Evolutionary conservation across 306 rosid genomes (phyloP).

Genomic region (Carpinus fangiana): DNA sequence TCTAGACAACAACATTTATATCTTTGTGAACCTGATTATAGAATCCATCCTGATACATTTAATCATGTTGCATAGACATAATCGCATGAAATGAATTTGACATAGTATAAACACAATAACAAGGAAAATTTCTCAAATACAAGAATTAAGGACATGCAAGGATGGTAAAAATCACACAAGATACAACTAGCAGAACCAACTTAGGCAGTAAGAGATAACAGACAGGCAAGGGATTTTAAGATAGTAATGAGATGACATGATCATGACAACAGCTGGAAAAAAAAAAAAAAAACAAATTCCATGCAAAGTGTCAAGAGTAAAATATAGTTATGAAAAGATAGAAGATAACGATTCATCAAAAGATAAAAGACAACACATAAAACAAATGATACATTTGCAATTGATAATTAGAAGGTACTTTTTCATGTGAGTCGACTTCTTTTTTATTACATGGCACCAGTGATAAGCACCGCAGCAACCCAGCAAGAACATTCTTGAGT

Average conservation of each 20-base stretch:
- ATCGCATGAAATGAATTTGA: background rate
- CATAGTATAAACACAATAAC: background rate
- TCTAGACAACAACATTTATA: background rate
- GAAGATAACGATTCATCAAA: background rate
- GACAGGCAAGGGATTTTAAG: background rate
- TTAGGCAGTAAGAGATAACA: background rate
- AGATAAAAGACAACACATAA: conserved; percentile 5
- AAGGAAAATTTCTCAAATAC: background rate
- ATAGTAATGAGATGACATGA: background rate
- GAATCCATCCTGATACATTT: background rate
- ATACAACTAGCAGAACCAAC: background rate
- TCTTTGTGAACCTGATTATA: background rate
- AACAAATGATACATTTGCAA: conserved; percentile 12
- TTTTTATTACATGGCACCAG: conserved; percentile 71
- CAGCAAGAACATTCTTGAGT: conserved; percentile 63
- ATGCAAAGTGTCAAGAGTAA: background rate
- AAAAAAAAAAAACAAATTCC: too few relatives aligned
- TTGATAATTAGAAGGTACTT: conserved; percentile 44
- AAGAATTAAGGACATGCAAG: background rate
- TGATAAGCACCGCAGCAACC: conserved; percentile 75
- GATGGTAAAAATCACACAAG: background rate
- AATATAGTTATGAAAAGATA: conserved; percentile 11
- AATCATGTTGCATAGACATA: background rate
- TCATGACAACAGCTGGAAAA: background rate
- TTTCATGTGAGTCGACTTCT: conserved; percentile 49